A percentile compares a stretch with the other conserved stretches of the same genome.
Evolutionary conservation across 2,329 filamentous ascomycete genomes (phyloP).

Genomic region (Trichophyton rubrum): DNA sequence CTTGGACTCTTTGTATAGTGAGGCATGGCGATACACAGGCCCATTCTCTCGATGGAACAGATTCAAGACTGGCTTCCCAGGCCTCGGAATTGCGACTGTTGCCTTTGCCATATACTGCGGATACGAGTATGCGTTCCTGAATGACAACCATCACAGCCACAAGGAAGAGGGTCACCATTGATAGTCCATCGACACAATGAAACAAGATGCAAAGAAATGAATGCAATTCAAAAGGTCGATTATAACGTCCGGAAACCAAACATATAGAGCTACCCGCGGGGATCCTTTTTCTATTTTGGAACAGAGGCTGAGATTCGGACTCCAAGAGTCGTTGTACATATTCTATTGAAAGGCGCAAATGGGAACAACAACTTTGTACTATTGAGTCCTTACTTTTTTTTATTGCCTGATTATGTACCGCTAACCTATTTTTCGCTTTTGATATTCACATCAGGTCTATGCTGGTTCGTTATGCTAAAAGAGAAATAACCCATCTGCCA

Average conservation of each 20-base stretch:
- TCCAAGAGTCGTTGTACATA: conserved; percentile 2
- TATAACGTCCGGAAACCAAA: not conserved
- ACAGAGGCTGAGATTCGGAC: not conserved
- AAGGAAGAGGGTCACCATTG: conserved; percentile 1
- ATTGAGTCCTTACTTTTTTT: not conserved
- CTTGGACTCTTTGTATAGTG: conserved; percentile 42
- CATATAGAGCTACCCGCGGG: not conserved
- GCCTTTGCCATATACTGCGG: conserved; percentile 82
- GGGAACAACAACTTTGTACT: conserved; percentile 2
- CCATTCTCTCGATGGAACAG: conserved; percentile 80
- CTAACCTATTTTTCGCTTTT: not conserved
- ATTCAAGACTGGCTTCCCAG: conserved; percentile 75
- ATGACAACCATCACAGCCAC: conserved; percentile 52
- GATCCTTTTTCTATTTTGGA: not conserved
- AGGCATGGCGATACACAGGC: conserved; percentile 88
- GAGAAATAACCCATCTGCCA: not conserved
- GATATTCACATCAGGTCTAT: not conserved
- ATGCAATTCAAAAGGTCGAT: not conserved
- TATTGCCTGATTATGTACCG: not conserved
- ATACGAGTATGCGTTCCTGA: conserved; percentile 78
- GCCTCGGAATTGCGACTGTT: conserved; percentile 80
- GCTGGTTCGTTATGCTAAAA: not conserved
- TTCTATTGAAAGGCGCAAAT: conserved; percentile 1
- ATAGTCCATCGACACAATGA: not conserved
- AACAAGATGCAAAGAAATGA: not conserved